Evolutionary conservation across 1,284 basidiomycete species (phyloP).

Genomic region (Fomitopsis betulina): DNA sequence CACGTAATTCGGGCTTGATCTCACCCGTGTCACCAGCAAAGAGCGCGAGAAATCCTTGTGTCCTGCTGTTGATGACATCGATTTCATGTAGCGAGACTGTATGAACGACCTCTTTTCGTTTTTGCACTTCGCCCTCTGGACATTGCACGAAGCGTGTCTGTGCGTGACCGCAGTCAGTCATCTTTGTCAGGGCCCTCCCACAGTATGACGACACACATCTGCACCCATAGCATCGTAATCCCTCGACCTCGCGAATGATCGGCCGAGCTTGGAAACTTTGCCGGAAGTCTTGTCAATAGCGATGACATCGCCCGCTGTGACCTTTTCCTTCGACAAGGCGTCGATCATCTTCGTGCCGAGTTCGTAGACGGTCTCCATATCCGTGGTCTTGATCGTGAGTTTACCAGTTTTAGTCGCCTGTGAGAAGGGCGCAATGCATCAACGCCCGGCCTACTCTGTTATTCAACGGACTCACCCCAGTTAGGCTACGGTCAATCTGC

Average conservation of each 20-base stretch:
- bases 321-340: conserved; percentile 93
- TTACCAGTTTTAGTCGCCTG: conserved; percentile 98
- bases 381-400: conserved; percentile 96
- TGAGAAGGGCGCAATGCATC: neutral
- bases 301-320: conserved; percentile 94
- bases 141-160: conserved; percentile 98
- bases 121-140: conserved; percentile 97
- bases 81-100: conserved; percentile 98
- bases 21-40: conserved; percentile 94
- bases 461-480: conserved; percentile 67
- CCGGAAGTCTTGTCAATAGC: conserved; percentile 97
- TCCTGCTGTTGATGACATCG: conserved; percentile 98
- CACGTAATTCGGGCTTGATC: conserved; percentile 95
- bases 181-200: conserved; percentile 1
- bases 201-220: conserved; percentile 55
- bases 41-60: conserved; percentile 83
- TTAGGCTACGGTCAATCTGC: conserved; percentile 95
- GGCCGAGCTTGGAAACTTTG: conserved; percentile 94
- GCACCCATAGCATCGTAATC: conserved; percentile 99
- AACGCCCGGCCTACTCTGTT: neutral
- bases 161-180: conserved; percentile 3
- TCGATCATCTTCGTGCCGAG: conserved; percentile 99
- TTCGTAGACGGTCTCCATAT: conserved; percentile 99
- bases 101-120: conserved; percentile 94
- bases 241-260: conserved; percentile 92